Conservation (phyloP, 805 yeast species). For the Candida sphagnicola region DNA sequence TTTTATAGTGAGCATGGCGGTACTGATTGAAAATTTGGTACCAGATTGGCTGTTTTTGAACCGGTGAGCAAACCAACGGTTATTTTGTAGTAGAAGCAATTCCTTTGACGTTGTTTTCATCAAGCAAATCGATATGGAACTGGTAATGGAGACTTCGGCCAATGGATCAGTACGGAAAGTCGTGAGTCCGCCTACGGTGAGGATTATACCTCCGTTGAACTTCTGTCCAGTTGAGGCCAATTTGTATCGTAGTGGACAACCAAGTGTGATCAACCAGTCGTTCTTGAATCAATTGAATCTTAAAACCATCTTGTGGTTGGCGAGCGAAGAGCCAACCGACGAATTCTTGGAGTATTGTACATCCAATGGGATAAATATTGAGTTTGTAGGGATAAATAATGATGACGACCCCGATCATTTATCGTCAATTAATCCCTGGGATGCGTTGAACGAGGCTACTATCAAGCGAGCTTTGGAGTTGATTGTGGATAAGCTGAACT, state of each 20-base stretch:
- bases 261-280: slow-evolving; percentile 87
- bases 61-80: too few relatives aligned
- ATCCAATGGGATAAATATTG: slow-evolving; percentile 64
- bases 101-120: background rate
- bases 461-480: slow-evolving; percentile 76
- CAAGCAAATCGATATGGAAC: background rate
- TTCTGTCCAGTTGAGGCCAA: slow-evolving; percentile 92
- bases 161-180: slow-evolving; percentile 14
- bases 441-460: slow-evolving; percentile 79
- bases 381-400: slow-evolving; percentile 81
- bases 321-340: slow-evolving; percentile 93
- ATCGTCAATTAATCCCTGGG: slow-evolving; percentile 85
- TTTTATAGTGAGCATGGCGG: too few relatives aligned
- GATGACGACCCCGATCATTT: slow-evolving; percentile 26
- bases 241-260: slow-evolving; percentile 89
- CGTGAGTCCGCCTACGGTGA: slow-evolving; percentile 51
- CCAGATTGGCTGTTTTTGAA: too few relatives aligned
- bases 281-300: slow-evolving; percentile 72
- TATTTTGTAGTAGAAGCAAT: too few relatives aligned
- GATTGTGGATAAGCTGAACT: slow-evolving; percentile 66
- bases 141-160: background rate
- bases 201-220: slow-evolving; percentile 90
- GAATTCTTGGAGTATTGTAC: slow-evolving; percentile 79
- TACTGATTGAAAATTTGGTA: background rate
- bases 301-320: slow-evolving; percentile 86